Base-by-base conservation (phyloP, 352 stramenopile genomes). In the Peronospora farinosa region DNA sequence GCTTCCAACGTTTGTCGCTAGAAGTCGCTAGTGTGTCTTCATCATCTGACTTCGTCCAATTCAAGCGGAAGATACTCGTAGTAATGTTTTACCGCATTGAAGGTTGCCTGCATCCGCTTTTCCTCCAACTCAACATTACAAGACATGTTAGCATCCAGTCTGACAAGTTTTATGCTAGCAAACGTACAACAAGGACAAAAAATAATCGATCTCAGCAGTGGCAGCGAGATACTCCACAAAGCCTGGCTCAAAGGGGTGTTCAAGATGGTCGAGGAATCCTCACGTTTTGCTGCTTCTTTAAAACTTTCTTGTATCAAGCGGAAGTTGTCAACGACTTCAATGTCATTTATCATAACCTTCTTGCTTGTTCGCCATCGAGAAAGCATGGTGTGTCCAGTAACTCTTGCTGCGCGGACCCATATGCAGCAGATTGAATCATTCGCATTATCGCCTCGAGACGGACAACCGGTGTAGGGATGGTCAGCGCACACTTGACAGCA, bases 151-250 rank as follows among this genome's bases (percentile, higher is more conserved):
- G 39, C n/a, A 40, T 19, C 40, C 10, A 37, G 7, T 37, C 17
- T 33, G 3, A 28, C 10, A 28, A 16, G 10, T 31, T 13, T 19
- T 31, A 7, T 43, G 1, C 16, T 38, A 17, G n/a, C 13, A 12
- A 17, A 19, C 11, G 11, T 66, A 72, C 63, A 69, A 37, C 6
- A 64, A 40, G 15, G 51, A 53, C 28, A 73, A 7, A 12, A 73
- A 45, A 17, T 57, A 49, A 17, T 73, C 64, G 17, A 73, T 70
- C n/a, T 60, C 46, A 19, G 36, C 42, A 13, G 51, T 77, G 8
- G 68, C 68, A 13, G 72, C 70, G 10, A 79, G 36, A 37, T 74
- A 81, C 40, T 81, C 65, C 10, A 84, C 36, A 38, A 81, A 84
- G 4, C 45, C 60, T 35, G 52, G 16, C 45, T 84, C 63, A 9